These are phyloP conservation scores for Nigrospora osmanthi DNA, from an alignment of 2,329 filamentous ascomycete species.

Conservation along the genomic window DNA sequence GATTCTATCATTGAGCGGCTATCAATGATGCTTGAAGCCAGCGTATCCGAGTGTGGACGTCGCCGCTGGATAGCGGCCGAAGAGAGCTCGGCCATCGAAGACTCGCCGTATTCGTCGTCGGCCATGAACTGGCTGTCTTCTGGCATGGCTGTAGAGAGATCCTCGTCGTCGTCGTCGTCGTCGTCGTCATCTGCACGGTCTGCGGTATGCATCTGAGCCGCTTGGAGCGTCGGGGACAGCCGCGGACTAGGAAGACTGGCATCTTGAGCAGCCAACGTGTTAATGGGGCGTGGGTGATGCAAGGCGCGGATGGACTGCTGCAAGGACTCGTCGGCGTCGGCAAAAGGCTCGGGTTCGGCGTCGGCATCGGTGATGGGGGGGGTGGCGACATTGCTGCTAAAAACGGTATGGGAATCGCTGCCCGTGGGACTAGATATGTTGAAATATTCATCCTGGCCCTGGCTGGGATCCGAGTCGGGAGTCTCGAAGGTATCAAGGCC, in stretches of 20 bases:
- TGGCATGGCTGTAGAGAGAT: constrained; percentile 18
- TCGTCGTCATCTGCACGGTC: constrained; percentile 35
- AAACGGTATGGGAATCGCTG: constrained; percentile 51
- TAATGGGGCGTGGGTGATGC: constrained; percentile 46
- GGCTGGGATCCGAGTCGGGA: constrained; percentile 33
- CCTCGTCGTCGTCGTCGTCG: constrained; percentile 24
- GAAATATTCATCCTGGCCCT: constrained; percentile 28
- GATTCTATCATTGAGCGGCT: constrained; percentile 81
- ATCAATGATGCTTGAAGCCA: constrained; percentile 54
- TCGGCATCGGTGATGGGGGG: constrained; percentile 71
- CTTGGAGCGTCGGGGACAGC: constrained; percentile 82
- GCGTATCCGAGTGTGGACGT: constrained; percentile 17
- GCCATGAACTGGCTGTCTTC: constrained; percentile 34
- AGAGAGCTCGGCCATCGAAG: constrained; percentile 15
- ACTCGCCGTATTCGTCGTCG: constrained; percentile 21
- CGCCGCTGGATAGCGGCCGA: constrained; percentile 13
- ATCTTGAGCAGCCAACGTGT: constrained; percentile 71
- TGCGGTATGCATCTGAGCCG: constrained; percentile 42
- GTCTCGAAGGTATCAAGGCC: constrained; percentile 35
- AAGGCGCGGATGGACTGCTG: constrained; percentile 37
- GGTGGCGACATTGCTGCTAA: constrained; percentile 60
- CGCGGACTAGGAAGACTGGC: constrained; percentile 92
- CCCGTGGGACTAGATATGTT: constrained; percentile 43
- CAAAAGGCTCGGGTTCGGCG: constrained; percentile 54
- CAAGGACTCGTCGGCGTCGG: constrained; percentile 41